A percentile compares a stretch with the other conserved stretches of the same genome.
phyloP scores from a whole-genome alignment of 345 rosid species.

The Linum lewisii region DNA sequence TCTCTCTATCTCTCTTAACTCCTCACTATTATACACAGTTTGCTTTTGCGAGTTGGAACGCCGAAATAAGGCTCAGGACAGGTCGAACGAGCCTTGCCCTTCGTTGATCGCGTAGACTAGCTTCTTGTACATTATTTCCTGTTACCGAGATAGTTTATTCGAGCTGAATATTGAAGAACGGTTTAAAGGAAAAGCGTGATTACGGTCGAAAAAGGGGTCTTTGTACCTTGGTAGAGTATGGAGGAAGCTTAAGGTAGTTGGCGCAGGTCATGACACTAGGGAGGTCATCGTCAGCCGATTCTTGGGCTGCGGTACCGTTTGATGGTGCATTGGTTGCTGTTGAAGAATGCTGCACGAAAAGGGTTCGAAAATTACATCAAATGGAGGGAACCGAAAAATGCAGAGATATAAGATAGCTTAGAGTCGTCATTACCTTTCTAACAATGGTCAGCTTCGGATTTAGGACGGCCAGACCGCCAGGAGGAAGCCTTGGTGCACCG shows the following conservation, averaged over 20 bases:
- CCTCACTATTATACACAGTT: slow-evolving; percentile 24
- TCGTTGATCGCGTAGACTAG: slow-evolving; percentile 82
- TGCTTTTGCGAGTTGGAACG: neutral
- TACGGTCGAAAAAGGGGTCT: neutral
- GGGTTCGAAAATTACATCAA: neutral
- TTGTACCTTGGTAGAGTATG: slow-evolving; percentile 88
- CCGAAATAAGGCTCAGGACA: slow-evolving; percentile 45
- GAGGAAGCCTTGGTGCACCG: slow-evolving; percentile 99
- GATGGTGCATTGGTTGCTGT: slow-evolving; percentile 47
- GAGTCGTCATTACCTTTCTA: slow-evolving; percentile 61
- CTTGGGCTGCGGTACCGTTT: slow-evolving; percentile 60
- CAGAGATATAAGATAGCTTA: too few relatives aligned
- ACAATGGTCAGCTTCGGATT: slow-evolving; percentile 96
- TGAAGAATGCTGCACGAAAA: slow-evolving; percentile 67
- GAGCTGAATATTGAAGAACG: slow-evolving; percentile 5
- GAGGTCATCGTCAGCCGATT: slow-evolving; percentile 87
- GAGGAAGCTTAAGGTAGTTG: slow-evolving; percentile 97
- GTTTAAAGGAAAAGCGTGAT: neutral
- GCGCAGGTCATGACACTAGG: slow-evolving; percentile 99
- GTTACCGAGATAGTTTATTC: slow-evolving; percentile 19
- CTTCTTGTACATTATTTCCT: slow-evolving; percentile 97
- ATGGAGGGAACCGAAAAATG: neutral
- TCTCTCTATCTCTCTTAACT: slow-evolving; percentile 23
- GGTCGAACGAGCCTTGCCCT: slow-evolving; percentile 97
- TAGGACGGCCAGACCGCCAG: slow-evolving; percentile 92